Conservation (phyloP, 2,329 filamentous ascomycete genomes). For the Hymenoscyphus fructigenus region DNA sequence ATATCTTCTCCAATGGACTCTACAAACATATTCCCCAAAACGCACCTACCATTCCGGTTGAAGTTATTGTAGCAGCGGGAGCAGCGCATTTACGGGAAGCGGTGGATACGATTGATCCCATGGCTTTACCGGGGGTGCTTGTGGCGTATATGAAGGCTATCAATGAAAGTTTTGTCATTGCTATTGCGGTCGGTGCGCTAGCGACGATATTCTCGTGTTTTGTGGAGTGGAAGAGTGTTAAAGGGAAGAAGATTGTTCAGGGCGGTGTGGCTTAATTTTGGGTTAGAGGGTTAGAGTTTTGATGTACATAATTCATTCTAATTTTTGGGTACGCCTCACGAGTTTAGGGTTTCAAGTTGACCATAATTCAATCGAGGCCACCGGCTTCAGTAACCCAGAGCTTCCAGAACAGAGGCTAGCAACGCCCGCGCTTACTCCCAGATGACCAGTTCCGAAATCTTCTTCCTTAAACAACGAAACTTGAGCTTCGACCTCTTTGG, state of each 20-base stretch:
- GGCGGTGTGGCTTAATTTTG: conserved; percentile 19
- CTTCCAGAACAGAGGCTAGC: too few relatives aligned
- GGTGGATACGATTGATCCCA: conserved; percentile 29
- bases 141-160: conserved; percentile 40
- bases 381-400: too few relatives aligned
- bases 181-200: conserved; percentile 34
- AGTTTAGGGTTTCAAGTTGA: too few relatives aligned
- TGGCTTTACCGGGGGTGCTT: conserved; percentile 41
- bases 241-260: conserved; percentile 33
- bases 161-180: conserved; percentile 30
- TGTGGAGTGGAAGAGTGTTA: conserved; percentile 36
- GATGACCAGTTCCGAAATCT: too few relatives aligned
- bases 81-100: conserved; percentile 42
- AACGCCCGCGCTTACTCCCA: too few relatives aligned
- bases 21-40: conserved; percentile 34
- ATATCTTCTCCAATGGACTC: conserved; percentile 41
- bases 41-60: conserved; percentile 29
- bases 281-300: too few relatives aligned
- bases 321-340: too few relatives aligned
- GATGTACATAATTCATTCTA: too few relatives aligned
- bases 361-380: too few relatives aligned
- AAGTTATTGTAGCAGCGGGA: conserved; percentile 43
- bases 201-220: conserved; percentile 30
- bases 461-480: too few relatives aligned
- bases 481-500: too few relatives aligned